Conservation (phyloP, 495 filamentous ascomycete species). For the Xylaria telfairii region DNA sequence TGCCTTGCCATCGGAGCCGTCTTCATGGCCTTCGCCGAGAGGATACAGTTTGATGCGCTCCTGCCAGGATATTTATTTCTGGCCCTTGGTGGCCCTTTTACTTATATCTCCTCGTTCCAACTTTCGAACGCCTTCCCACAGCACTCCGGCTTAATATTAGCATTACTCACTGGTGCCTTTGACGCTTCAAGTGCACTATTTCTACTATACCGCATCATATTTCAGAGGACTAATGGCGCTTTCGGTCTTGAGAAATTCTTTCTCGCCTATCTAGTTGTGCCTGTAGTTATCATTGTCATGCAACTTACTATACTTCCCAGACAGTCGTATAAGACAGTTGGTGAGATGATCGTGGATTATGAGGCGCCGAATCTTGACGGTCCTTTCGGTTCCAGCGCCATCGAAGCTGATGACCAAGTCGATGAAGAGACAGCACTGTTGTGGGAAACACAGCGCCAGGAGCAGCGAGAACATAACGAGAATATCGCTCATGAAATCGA, state of each 20-base stretch:
- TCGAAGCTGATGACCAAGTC: slow-evolving; percentile 63
- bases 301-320: slow-evolving; percentile 80
- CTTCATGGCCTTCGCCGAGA: slow-evolving; percentile 71
- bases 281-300: slow-evolving; percentile 67
- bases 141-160: slow-evolving; percentile 85
- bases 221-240: slow-evolving; percentile 62
- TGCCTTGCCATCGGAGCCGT: slow-evolving; percentile 73
- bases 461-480: slow-evolving; percentile 69
- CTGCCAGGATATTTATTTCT: slow-evolving; percentile 81
- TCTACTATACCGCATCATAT: slow-evolving; percentile 80
- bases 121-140: slow-evolving; percentile 89
- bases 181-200: slow-evolving; percentile 90
- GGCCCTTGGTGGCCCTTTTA: slow-evolving; percentile 84
- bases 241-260: slow-evolving; percentile 78
- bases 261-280: slow-evolving; percentile 75
- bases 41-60: slow-evolving; percentile 72
- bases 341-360: slow-evolving; percentile 77
- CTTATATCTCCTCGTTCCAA: slow-evolving; percentile 91
- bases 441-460: slow-evolving; percentile 48
- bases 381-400: slow-evolving; percentile 29
- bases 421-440: slow-evolving; percentile 66
- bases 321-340: slow-evolving; percentile 86
- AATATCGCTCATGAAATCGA: slow-evolving; percentile 76
- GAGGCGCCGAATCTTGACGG: slow-evolving; percentile 46
- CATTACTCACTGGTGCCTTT: slow-evolving; percentile 86